Percentiles rank a stretch among this genome's conserved stretches.
Conservation (phyloP, 345 rosid species). For the Lagerstroemia speciosa region DNA sequence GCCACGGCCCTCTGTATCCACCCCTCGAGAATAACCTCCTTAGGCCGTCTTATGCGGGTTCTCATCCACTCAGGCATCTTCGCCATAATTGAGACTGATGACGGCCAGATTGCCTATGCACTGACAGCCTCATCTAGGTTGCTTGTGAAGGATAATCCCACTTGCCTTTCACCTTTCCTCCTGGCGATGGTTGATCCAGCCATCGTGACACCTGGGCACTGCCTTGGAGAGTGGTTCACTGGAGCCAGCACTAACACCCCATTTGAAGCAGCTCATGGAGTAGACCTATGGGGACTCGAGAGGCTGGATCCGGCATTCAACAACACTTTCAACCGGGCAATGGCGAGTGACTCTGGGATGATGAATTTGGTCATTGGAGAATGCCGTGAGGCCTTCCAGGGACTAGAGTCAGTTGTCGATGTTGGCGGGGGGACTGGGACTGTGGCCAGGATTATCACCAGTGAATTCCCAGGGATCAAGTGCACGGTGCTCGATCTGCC, state of each 20-base stretch:
- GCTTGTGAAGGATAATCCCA: conserved; percentile 25
- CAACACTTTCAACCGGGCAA: conserved; percentile 19
- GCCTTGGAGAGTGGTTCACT: conserved; percentile 23
- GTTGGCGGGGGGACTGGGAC: conserved; percentile 44
- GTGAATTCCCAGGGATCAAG: conserved; percentile 21
- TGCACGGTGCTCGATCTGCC: conserved; percentile 43
- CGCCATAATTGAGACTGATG: neutral
- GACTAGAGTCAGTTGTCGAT: conserved; percentile 31
- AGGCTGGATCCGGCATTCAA: conserved; percentile 17
- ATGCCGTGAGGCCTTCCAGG: conserved; percentile 26
- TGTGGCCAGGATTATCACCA: conserved; percentile 23
- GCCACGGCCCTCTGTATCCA: conserved; percentile 24
- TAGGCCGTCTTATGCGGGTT: conserved; percentile 34
- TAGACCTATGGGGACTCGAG: conserved; percentile 19
- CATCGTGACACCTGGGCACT: conserved; percentile 21
- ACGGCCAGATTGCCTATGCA: conserved; percentile 21
- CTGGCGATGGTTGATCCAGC: conserved; percentile 20
- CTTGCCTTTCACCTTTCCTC: conserved; percentile 26
- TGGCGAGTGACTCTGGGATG: conserved; percentile 38
- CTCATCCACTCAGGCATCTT: conserved; percentile 36
- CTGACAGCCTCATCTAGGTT: conserved; percentile 27
- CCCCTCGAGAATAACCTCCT: conserved; percentile 15
- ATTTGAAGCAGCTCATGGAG: conserved; percentile 29
- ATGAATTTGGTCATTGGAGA: conserved; percentile 24
- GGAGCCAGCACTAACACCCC: conserved; percentile 12